Evolutionary conservation across 306 rosid genomes (phyloP).

Genomic region (Fagus crenata): DNA sequence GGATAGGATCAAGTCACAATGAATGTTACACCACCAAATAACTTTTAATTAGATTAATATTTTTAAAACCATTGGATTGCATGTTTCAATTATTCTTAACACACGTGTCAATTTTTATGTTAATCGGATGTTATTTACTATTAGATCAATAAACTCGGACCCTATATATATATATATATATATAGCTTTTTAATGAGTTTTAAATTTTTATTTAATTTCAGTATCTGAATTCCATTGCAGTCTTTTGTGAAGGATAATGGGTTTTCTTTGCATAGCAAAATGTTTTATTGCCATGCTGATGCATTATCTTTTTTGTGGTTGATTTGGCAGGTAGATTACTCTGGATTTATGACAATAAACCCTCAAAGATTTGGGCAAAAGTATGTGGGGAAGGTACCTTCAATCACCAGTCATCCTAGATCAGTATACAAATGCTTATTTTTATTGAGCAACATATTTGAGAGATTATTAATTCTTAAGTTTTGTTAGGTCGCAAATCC

Average conservation of each 20-base stretch:
- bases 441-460: slow-evolving; percentile 33
- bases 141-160: no score
- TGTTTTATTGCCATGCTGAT: not conserved
- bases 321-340: slow-evolving; percentile 86
- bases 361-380: slow-evolving; percentile 99
- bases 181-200: not conserved
- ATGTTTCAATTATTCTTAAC: no score
- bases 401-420: slow-evolving; percentile 28
- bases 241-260: not conserved
- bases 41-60: no score
- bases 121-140: no score
- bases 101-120: no score
- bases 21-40: no score
- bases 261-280: not conserved
- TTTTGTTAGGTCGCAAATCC: slow-evolving; percentile 89
- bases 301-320: not conserved
- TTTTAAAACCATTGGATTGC: no score
- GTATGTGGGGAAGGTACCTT: slow-evolving; percentile 95
- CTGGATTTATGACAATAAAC: slow-evolving; percentile 97
- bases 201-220: not conserved
- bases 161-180: no score
- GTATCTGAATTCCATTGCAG: not conserved
- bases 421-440: slow-evolving; percentile 30
- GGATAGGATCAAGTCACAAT: no score
- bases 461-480: slow-evolving; percentile 22